Conservation (phyloP, 2,329 filamentous ascomycete species). For the Phaeoacremonium minimum region DNA sequence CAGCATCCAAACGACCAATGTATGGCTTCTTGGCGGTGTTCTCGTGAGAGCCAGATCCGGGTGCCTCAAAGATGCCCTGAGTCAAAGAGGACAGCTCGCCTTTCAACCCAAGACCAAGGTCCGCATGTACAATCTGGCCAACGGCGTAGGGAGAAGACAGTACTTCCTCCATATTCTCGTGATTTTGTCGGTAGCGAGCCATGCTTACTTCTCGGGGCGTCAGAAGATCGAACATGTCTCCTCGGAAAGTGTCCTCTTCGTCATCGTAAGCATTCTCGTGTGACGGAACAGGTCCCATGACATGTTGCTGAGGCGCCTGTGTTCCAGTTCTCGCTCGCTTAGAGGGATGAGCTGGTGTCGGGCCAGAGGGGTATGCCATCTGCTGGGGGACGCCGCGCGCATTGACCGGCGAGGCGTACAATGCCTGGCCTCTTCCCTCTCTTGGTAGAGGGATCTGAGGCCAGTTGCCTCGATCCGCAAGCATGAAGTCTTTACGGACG, state of each 20-base stretch:
- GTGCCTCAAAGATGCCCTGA: constrained; percentile 74
- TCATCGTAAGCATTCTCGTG: constrained; percentile 63
- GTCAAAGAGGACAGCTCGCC: constrained; percentile 81
- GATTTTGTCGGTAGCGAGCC: constrained; percentile 85
- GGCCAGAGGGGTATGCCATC: constrained; percentile 59
- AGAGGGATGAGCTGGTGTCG: constrained; percentile 44
- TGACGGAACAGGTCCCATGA: constrained; percentile 14
- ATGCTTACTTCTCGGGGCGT: constrained; percentile 87
- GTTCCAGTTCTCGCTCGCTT: constrained; percentile 49
- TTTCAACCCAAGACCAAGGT: constrained; percentile 79
- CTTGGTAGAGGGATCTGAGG: constrained; percentile 72
- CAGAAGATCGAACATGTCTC: constrained; percentile 85
- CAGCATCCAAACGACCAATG: constrained; percentile 64
- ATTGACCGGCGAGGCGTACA: constrained; percentile 40
- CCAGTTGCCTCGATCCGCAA: constrained; percentile 86
- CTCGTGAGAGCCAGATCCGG: constrained; percentile 42
- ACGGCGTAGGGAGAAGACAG: constrained; percentile 86
- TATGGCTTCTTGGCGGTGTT: constrained; percentile 53
- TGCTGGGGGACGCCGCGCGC: constrained; percentile 50
- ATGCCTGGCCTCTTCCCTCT: constrained; percentile 43
- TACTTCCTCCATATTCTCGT: constrained; percentile 99
- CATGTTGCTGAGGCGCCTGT: constrained; percentile 29
- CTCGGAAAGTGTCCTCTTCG: constrained; percentile 81
- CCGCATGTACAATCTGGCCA: constrained; percentile 78
- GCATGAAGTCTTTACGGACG: constrained; percentile 88